Conservation (phyloP, 2,329 filamentous ascomycete species). For the Penicillium sp. region DNA sequence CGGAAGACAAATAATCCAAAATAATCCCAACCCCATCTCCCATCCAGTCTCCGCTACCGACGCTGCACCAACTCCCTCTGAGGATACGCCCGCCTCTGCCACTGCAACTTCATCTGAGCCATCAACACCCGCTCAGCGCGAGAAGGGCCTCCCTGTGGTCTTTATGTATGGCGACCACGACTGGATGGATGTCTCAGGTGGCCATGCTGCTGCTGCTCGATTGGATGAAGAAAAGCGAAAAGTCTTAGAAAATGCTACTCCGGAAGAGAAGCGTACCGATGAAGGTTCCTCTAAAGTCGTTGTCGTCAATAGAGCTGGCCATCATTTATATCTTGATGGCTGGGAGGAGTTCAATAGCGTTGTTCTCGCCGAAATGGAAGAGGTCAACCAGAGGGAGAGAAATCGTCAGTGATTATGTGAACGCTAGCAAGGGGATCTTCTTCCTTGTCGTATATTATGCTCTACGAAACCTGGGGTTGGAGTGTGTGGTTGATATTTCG, state of each 20-base stretch:
- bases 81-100: conserved; percentile 34
- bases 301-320: conserved; percentile 69
- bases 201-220: conserved; percentile 74
- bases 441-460: conserved; percentile 7
- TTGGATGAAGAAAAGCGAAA: conserved; percentile 66
- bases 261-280: conserved; percentile 67
- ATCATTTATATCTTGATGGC: conserved; percentile 71
- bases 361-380: conserved; percentile 65
- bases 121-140: conserved; percentile 37
- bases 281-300: conserved; percentile 80
- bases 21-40: conserved; percentile 19
- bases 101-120: conserved; percentile 14
- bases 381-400: conserved; percentile 47
- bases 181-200: conserved; percentile 96
- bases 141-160: conserved; percentile 75
- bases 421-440: neutral
- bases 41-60: conserved; percentile 11
- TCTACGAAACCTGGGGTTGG: conserved; percentile 12
- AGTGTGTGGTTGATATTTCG: conserved; percentile 4
- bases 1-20: conserved; percentile 64
- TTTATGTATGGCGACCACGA: conserved; percentile 98
- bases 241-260: conserved; percentile 59
- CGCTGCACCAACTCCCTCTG: conserved; percentile 19
- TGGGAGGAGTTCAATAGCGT: conserved; percentile 68
- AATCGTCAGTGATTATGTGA: conserved; percentile 7